A percentile compares a stretch with the other conserved stretches of the same genome.
These are phyloP conservation scores for Fomitopsis betulina DNA, from an alignment of 1,284 basidiomycete species.

Conservation along the genomic window DNA sequence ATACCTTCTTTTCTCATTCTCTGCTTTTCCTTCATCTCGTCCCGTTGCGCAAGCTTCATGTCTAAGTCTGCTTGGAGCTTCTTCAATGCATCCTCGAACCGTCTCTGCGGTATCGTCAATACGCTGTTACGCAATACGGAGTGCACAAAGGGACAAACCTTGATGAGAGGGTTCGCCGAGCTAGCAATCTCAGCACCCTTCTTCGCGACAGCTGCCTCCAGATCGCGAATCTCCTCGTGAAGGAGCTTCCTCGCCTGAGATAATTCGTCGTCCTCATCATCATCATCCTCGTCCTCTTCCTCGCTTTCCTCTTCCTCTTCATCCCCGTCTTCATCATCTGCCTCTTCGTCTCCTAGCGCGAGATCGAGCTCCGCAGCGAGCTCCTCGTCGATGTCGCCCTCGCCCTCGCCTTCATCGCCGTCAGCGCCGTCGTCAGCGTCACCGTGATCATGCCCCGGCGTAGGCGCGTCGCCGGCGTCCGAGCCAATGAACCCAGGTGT, in stretches of 20 bases:
- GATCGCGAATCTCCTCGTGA: conserved; percentile 85
- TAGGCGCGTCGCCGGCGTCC: conserved; percentile 58
- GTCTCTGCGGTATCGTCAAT: conserved; percentile 53
- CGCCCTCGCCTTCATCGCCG: conserved; percentile 57
- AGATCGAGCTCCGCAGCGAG: conserved; percentile 71
- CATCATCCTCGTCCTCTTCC: conserved; percentile 64
- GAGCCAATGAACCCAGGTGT: conserved; percentile 57
- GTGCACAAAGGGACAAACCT: conserved; percentile 36
- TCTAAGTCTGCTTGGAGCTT: conserved; percentile 86
- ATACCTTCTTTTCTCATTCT: conserved; percentile 63
- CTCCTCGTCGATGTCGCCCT: conserved; percentile 77
- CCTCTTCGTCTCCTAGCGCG: conserved; percentile 51
- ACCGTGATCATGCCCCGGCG: conserved; percentile 45
- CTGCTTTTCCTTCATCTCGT: conserved; percentile 71
- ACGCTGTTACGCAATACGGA: neutral
- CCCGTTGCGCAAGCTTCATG: conserved; percentile 78
- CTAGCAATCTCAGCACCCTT: conserved; percentile 85
- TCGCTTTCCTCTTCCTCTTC: conserved; percentile 68
- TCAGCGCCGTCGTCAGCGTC: conserved; percentile 59
- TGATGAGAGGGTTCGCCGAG: conserved; percentile 86
- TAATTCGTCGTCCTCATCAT: conserved; percentile 61
- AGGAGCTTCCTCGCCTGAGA: conserved; percentile 75
- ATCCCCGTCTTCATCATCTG: conserved; percentile 55
- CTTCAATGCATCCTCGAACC: conserved; percentile 89
- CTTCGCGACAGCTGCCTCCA: conserved; percentile 84